A percentile compares a stretch with the other conserved stretches of the same genome.
Evolutionary conservation across 1,139 yeast genomes (phyloP).

Genomic region (Torulaspora pretoriensis): DNA sequence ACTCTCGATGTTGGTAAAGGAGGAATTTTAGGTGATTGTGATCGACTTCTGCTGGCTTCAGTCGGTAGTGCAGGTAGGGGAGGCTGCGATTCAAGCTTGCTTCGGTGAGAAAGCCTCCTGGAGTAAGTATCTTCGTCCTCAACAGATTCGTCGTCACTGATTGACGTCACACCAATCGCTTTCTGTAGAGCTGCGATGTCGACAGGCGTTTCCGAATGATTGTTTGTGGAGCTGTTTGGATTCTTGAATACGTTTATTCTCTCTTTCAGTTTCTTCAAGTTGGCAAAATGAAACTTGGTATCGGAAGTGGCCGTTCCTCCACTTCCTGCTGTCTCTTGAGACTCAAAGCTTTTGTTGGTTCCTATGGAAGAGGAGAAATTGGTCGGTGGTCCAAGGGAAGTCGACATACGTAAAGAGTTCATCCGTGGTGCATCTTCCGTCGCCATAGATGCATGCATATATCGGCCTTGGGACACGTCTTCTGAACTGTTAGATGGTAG

Average conservation of each 20-base stretch:
- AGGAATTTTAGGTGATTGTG: slow-evolving; percentile 21
- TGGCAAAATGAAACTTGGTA: slow-evolving; percentile 36
- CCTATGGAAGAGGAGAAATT: slow-evolving; percentile 28
- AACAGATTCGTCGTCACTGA: slow-evolving; percentile 11
- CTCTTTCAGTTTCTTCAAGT: slow-evolving; percentile 34
- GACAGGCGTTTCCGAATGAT: slow-evolving; percentile 22
- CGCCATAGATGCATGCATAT: slow-evolving; percentile 33
- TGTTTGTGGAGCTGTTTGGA: slow-evolving; percentile 21
- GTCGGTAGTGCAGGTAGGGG: slow-evolving; percentile 34
- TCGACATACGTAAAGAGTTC: slow-evolving; percentile 4
- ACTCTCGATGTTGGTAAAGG: slow-evolving; percentile 25
- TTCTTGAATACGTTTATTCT: slow-evolving; percentile 36
- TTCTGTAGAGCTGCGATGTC: slow-evolving; percentile 37
- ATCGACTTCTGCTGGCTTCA: slow-evolving; percentile 4
- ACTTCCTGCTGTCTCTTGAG: slow-evolving; percentile 25
- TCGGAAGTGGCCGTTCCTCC: slow-evolving; percentile 26
- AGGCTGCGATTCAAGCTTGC: slow-evolving; percentile 20
- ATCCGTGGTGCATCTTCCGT: slow-evolving; percentile 27
- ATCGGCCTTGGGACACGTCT: slow-evolving; percentile 12
- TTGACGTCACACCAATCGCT: slow-evolving; percentile 34
- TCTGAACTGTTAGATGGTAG: neutral
- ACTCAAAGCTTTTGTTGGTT: slow-evolving; percentile 22
- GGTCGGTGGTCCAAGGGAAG: slow-evolving; percentile 9
- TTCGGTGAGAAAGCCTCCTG: slow-evolving; percentile 7
- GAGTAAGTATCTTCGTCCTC: slow-evolving; percentile 10